Evolutionary conservation across 2,329 filamentous ascomycete genomes (phyloP).

Genomic region (Fusarium phyllophilum): DNA sequence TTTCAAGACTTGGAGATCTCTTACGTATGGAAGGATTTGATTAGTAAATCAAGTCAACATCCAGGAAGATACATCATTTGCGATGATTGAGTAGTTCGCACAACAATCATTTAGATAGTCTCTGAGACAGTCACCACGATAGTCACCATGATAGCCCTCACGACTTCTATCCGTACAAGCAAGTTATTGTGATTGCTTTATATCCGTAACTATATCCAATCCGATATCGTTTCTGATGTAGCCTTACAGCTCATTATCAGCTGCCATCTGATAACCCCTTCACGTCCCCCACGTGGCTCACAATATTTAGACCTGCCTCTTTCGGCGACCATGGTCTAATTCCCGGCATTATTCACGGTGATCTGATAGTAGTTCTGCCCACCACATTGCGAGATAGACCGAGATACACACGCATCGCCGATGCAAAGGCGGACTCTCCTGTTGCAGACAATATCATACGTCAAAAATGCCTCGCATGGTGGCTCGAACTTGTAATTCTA

Average conservation of each 20-base stretch:
- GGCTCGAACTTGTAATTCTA: background rate
- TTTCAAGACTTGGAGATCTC: too few species aligned
- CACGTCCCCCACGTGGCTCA: background rate
- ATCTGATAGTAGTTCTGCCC: background rate
- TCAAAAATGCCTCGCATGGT: background rate
- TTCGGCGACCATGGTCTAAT: background rate
- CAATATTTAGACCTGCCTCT: background rate
- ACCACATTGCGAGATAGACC: background rate
- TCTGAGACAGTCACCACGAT: too few species aligned
- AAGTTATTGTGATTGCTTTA: rapidly evolving
- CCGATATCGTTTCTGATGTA: rapidly evolving
- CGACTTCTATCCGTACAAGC: background rate
- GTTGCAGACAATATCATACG: background rate
- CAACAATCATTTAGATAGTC: background rate
- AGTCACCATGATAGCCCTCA: too few species aligned
- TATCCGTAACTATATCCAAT: background rate
- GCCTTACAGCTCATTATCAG: background rate
- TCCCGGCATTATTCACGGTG: background rate
- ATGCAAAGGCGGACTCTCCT: background rate
- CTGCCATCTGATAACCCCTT: background rate
- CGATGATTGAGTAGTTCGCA: too few species aligned
- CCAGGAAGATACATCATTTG: background rate
- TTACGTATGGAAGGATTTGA: too few species aligned
- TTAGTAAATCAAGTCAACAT: too few species aligned
- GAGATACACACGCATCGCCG: background rate